Evolutionary conservation across 352 stramenopile genomes (phyloP).

Genomic region (Pythium apleroticum): DNA sequence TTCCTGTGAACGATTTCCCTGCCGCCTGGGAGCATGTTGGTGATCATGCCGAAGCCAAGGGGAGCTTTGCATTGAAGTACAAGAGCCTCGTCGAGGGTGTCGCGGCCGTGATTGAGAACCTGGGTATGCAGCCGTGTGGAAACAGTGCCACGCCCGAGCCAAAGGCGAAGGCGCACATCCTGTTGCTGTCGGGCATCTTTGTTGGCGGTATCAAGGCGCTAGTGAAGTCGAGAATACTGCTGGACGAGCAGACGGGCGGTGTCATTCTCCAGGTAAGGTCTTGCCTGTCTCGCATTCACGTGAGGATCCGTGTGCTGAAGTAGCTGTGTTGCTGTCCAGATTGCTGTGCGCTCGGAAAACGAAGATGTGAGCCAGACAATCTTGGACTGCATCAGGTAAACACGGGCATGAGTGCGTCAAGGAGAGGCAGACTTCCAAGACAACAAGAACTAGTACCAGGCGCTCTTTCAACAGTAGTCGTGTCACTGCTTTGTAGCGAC

Average conservation of each 20-base stretch:
- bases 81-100: constrained; percentile 96
- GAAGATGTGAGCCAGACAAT: constrained; percentile 95
- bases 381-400: constrained; percentile 96
- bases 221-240: constrained; percentile 94
- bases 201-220: constrained; percentile 94
- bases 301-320: neutral
- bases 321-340: constrained; percentile 60
- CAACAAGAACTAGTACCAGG: neutral
- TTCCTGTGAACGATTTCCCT: constrained; percentile 95
- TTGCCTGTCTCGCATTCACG: neutral
- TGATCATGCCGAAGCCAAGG: constrained; percentile 94
- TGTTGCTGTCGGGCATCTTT: constrained; percentile 97
- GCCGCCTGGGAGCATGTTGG: constrained; percentile 95
- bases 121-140: constrained; percentile 97
- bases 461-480: neutral
- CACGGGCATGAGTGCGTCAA: neutral
- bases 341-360: constrained; percentile 95
- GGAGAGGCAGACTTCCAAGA: neutral
- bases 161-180: constrained; percentile 94
- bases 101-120: constrained; percentile 94
- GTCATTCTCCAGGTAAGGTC: constrained; percentile 89
- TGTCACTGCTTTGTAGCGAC: neutral
- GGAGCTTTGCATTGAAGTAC: constrained; percentile 97
- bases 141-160: constrained; percentile 88
- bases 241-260: constrained; percentile 87